A percentile compares a stretch with the other conserved stretches of the same genome.
phyloP scores from a whole-genome alignment of 306 rosid genomes.

The Pyrus communis region DNA sequence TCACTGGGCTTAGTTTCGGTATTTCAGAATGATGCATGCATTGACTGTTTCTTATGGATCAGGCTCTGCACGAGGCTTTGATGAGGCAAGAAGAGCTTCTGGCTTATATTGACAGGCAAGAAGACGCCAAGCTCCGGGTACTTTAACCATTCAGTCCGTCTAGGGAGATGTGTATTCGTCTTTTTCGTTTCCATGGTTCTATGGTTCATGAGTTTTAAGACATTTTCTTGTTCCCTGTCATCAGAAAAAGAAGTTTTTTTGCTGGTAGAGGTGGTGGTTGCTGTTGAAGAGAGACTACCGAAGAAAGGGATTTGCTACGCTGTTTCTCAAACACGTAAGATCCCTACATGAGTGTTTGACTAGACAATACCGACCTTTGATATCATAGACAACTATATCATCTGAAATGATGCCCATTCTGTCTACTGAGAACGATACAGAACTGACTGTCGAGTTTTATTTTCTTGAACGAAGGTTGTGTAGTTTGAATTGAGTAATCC shows the following conservation, averaged over 20 bases:
- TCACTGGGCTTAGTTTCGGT: conserved; percentile 1
- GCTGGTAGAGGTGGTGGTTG: conserved; percentile 54
- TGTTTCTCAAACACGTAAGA: background rate
- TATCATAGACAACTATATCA: conserved; percentile 11
- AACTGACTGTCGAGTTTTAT: background rate
- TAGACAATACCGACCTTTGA: conserved; percentile 11
- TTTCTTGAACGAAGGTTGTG: background rate
- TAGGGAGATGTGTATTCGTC: background rate
- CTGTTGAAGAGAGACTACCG: conserved; percentile 18
- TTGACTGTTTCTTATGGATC: conserved; percentile 14
- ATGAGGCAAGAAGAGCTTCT: conserved; percentile 96
- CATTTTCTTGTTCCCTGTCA: conserved; percentile 15
- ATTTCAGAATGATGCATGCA: background rate
- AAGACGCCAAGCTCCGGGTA: conserved; percentile 78
- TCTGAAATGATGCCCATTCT: conserved; percentile 4
- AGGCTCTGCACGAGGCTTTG: conserved; percentile 88
- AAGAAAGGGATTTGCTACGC: conserved; percentile 2
- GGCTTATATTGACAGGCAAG: conserved; percentile 79
- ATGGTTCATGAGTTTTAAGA: background rate
- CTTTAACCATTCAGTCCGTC: conserved; percentile 7
- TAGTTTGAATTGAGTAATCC: conserved; percentile 16
- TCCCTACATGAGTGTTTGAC: background rate
- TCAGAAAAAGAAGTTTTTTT: conserved; percentile 75
- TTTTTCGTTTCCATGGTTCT: background rate
- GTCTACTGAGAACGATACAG: conserved; percentile 7